Conservation (phyloP, 768 basidiomycete species). For the Kwoniella newhampshirensis region DNA sequence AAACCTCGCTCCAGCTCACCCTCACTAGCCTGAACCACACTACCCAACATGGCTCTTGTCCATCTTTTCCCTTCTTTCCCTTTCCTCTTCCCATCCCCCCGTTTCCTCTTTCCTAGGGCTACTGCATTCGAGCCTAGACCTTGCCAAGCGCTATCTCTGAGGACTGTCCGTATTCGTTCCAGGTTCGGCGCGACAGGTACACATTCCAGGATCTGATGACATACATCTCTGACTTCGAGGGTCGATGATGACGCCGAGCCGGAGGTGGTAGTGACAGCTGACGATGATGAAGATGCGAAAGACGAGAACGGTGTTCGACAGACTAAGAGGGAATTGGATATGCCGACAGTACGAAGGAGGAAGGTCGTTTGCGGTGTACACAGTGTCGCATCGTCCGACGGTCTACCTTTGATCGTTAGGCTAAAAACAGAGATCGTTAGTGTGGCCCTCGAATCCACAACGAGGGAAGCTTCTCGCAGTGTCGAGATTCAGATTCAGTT, state of each 20-base stretch:
- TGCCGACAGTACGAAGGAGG: slow-evolving; percentile 73
- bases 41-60: slow-evolving; percentile 65
- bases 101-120: slow-evolving; percentile 8
- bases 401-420: slow-evolving; percentile 75
- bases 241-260: slow-evolving; percentile 14
- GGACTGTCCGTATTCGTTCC: slow-evolving; percentile 62
- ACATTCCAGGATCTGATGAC: slow-evolving; percentile 81
- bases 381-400: slow-evolving; percentile 81
- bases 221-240: slow-evolving; percentile 72
- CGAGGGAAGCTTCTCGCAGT: no score
- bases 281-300: slow-evolving; percentile 1
- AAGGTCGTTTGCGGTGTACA: slow-evolving; percentile 83
- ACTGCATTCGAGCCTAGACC: slow-evolving; percentile 55
- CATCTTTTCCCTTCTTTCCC: slow-evolving; percentile 49
- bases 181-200: slow-evolving; percentile 73
- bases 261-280: no score
- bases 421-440: slow-evolving; percentile 52
- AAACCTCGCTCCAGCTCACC: slow-evolving; percentile 67
- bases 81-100: slow-evolving; percentile 54
- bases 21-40: slow-evolving; percentile 78
- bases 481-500: no score
- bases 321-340: slow-evolving; percentile 84
- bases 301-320: slow-evolving; percentile 51
- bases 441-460: no score
- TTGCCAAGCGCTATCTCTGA: slow-evolving; percentile 70